These are phyloP conservation scores for Trypanosoma rangeli DNA, from an alignment of 208 protist species.

Conservation along the genomic window DNA sequence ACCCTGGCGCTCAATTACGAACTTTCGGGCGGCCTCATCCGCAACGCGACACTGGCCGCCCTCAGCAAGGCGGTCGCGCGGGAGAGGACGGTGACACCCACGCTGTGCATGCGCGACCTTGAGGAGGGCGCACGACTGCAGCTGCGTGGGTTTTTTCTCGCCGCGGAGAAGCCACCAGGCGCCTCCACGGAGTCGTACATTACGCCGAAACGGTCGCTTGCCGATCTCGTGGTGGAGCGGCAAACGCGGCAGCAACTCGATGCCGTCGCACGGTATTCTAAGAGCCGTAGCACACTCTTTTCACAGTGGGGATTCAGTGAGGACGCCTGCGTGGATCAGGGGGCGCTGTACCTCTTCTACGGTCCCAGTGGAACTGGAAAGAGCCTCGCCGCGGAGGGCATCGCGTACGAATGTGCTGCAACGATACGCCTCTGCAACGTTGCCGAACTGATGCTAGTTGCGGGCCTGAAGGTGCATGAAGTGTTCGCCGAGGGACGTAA, in stretches of 20 bases:
- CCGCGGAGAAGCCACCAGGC: constrained; percentile 45
- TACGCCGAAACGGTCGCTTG: constrained; percentile 71
- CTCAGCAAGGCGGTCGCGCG: constrained; percentile 78
- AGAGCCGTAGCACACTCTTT: constrained; percentile 85
- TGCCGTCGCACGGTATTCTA: constrained; percentile 56
- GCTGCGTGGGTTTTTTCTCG: constrained; percentile 88
- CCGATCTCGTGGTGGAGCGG: constrained; percentile 69
- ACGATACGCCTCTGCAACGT: constrained; percentile 88
- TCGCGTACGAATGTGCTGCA: constrained; percentile 90
- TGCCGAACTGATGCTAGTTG: constrained; percentile 56
- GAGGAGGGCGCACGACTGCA: constrained; percentile 80
- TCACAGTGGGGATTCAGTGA: constrained; percentile 89
- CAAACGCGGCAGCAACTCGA: constrained; percentile 47
- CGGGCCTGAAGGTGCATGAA: constrained; percentile 46
- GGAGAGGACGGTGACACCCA: constrained; percentile 62
- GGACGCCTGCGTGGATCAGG: constrained; percentile 55
- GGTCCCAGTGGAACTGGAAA: constrained; percentile 87
- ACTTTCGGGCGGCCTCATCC: constrained; percentile 90
- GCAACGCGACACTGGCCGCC: constrained; percentile 89
- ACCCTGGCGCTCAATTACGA: constrained; percentile 86
- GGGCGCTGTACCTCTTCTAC: constrained; percentile 67
- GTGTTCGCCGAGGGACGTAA: constrained; percentile 83
- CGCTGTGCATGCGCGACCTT: constrained; percentile 69
- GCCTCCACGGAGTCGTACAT: constrained; percentile 60
- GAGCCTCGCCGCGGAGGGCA: constrained; percentile 83